Evolutionary conservation across 805 yeast genomes (phyloP).

Genomic region (Hanseniaspora singularis): DNA sequence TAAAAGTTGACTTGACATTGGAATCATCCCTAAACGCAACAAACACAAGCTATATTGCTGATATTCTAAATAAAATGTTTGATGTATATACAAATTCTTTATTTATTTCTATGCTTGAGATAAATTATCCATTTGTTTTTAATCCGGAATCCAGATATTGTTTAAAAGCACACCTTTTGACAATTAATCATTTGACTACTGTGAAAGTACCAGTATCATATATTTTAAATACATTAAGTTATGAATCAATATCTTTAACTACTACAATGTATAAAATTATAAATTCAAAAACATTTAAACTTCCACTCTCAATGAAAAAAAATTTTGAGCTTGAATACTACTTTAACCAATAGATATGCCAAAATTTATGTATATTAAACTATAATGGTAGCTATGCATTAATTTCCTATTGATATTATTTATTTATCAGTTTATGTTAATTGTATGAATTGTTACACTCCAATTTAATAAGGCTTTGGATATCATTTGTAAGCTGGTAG

Average conservation of each 20-base stretch:
- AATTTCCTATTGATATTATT: no score
- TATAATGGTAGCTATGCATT: no score
- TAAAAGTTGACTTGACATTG: background rate
- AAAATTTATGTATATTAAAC: no score
- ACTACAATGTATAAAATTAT: conserved; percentile 22
- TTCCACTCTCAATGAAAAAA: background rate
- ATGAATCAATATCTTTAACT: conserved; percentile 19
- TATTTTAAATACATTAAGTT: conserved; percentile 14
- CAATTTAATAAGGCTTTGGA: conserved; percentile 1
- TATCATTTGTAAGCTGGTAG: conserved; percentile 7
- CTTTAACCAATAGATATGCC: no score
- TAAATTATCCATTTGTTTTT: conserved; percentile 29
- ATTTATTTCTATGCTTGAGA: conserved; percentile 28
- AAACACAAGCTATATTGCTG: background rate
- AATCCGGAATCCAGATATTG: conserved; percentile 22
- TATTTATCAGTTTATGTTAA: no score
- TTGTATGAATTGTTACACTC: background rate
- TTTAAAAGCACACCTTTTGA: conserved; percentile 20
- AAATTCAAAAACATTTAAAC: conserved; percentile 1
- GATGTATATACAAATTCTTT: conserved; percentile 15
- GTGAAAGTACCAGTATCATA: conserved; percentile 13
- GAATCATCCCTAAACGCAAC: background rate
- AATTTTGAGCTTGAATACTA: no score
- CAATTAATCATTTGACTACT: conserved; percentile 23
- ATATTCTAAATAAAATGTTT: background rate